These are phyloP conservation scores for Chrysopogon serrulatus DNA, from an alignment of 176 grass and related monocot genomes.

Conservation along the genomic window DNA sequence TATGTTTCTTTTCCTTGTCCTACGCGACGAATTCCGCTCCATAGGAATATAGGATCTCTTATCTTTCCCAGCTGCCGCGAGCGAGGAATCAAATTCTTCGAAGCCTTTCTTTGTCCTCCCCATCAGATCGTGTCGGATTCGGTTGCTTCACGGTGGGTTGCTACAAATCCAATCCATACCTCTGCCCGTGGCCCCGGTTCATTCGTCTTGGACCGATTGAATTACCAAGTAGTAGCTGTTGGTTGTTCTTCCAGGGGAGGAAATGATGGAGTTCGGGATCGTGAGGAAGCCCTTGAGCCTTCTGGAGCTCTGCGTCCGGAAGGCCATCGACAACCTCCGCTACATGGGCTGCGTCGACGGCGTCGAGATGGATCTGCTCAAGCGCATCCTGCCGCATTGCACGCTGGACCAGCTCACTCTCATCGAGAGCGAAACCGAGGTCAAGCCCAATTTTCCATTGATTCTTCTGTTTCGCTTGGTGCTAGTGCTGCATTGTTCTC, in stretches of 20 bases:
- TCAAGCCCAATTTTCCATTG: not conserved
- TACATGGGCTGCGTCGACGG: slow-evolving; percentile 14
- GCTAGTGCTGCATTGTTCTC: not conserved
- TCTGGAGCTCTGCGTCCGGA: slow-evolving; percentile 45
- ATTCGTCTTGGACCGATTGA: not conserved
- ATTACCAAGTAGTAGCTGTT: too few relatives aligned
- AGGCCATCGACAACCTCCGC: slow-evolving; percentile 34
- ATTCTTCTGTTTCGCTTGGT: not conserved
- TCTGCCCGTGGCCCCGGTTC: not conserved
- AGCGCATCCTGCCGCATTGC: slow-evolving; percentile 52
- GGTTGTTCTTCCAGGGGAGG: not conserved
- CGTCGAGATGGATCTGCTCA: slow-evolving; percentile 35
- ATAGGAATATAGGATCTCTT: not conserved
- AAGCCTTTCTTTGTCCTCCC: not conserved
- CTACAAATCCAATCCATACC: too few relatives aligned
- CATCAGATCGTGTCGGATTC: not conserved
- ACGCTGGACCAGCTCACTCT: slow-evolving; percentile 21
- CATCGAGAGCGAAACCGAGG: slow-evolving; percentile 22
- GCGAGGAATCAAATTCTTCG: not conserved
- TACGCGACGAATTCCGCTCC: not conserved
- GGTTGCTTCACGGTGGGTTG: not conserved
- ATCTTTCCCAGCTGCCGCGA: not conserved
- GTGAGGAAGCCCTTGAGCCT: slow-evolving; percentile 32
- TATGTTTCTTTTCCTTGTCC: not conserved
- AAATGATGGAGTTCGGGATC: slow-evolving; percentile 16